Evolutionary conservation across 1,284 basidiomycete genomes (phyloP).

Genomic region (Agroathelia rolfsii): DNA sequence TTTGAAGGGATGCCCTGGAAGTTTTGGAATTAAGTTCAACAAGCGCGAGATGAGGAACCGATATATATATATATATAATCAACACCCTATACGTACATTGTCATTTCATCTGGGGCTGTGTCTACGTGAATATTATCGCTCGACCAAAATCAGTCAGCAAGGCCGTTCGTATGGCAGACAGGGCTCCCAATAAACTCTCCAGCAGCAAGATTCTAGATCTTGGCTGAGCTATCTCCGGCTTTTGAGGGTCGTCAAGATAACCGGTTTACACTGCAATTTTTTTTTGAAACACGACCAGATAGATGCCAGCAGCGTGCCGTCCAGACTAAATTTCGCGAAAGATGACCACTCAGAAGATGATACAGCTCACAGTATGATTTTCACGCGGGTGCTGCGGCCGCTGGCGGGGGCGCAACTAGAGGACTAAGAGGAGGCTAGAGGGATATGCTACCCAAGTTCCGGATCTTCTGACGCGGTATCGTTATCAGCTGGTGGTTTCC

Average conservation of each 20-base stretch:
- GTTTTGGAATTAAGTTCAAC: too few relatives aligned
- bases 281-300: constrained; percentile 46
- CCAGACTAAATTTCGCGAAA: constrained; percentile 77
- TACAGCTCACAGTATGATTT: constrained; percentile 61
- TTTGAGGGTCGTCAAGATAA: constrained; percentile 3
- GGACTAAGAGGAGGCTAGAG: too few relatives aligned
- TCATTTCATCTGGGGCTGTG: constrained; percentile 85
- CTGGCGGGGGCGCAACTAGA: too few relatives aligned
- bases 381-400: too few relatives aligned
- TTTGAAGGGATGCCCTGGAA: constrained; percentile 60
- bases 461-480: too few relatives aligned
- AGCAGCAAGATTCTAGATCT: constrained; percentile 73
- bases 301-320: constrained; percentile 68
- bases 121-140: constrained; percentile 74
- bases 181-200: constrained; percentile 70
- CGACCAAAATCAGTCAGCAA: constrained; percentile 86
- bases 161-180: constrained; percentile 67
- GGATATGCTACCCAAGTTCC: too few relatives aligned
- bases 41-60: constrained; percentile 5
- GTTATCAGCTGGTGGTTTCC: too few relatives aligned
- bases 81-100: constrained; percentile 79
- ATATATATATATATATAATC: constrained; percentile 57
- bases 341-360: constrained; percentile 63
- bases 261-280: not conserved
- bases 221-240: constrained; percentile 71